These are phyloP conservation scores for Pelargonium myrrhifolium DNA, from an alignment of 441 rosid genomes.

Conservation along the genomic window DNA sequence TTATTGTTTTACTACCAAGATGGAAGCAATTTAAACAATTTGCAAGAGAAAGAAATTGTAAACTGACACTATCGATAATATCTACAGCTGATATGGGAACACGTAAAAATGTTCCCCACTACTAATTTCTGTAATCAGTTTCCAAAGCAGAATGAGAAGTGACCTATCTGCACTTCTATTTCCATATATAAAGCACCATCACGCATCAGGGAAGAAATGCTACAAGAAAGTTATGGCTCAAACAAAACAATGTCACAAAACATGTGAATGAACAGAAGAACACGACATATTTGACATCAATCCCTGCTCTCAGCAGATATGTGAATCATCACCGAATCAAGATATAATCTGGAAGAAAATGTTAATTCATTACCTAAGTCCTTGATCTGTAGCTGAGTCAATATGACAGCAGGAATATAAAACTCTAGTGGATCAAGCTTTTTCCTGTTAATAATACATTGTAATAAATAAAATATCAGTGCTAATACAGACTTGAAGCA, in stretches of 20 bases:
- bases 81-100: background rate
- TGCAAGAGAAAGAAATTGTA: background rate
- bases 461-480: background rate
- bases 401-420: slow-evolving; percentile 68
- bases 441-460: slow-evolving; percentile 39
- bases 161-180: background rate
- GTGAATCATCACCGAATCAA: background rate
- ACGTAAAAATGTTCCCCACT: background rate
- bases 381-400: slow-evolving; percentile 57
- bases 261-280: background rate
- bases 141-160: background rate
- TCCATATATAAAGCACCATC: background rate
- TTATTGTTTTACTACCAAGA: background rate
- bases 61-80: background rate
- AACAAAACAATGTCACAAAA: background rate
- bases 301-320: background rate
- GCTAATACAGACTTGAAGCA: background rate
- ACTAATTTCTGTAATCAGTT: background rate
- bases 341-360: background rate
- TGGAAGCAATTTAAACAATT: background rate
- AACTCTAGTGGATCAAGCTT: slow-evolving; percentile 73
- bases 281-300: background rate
- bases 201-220: background rate
- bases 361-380: slow-evolving; percentile 45
- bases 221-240: background rate